Conservation (phyloP, 2,329 filamentous ascomycete species). For the Apiospora marii region DNA sequence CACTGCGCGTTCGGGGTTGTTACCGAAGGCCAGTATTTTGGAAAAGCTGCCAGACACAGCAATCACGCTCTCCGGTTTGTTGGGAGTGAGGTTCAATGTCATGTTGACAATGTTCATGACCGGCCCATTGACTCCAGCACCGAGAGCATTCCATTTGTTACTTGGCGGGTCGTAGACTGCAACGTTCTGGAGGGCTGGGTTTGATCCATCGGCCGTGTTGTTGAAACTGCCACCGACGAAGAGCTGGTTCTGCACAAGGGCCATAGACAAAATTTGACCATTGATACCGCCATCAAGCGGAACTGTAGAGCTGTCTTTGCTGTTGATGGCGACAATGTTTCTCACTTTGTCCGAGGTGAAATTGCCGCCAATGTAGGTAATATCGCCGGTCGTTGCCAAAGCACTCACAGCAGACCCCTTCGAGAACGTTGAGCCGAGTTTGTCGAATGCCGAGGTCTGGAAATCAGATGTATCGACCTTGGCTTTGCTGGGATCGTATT, state of each 20-base stretch:
- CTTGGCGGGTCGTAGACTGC: slow-evolving; percentile 76
- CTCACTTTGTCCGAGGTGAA: slow-evolving; percentile 74
- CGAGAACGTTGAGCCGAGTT: slow-evolving; percentile 75
- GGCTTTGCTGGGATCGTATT: slow-evolving; percentile 76
- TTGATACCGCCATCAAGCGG: slow-evolving; percentile 79
- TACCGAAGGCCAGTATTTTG: slow-evolving; percentile 72
- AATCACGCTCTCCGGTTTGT: slow-evolving; percentile 75
- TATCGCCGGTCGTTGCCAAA: slow-evolving; percentile 70
- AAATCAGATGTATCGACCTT: slow-evolving; percentile 69
- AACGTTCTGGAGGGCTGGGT: slow-evolving; percentile 74
- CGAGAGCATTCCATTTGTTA: slow-evolving; percentile 79
- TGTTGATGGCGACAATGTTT: slow-evolving; percentile 80
- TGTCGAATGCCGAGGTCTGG: slow-evolving; percentile 76
- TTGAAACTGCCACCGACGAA: slow-evolving; percentile 90
- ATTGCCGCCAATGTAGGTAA: slow-evolving; percentile 82
- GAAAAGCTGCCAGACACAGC: slow-evolving; percentile 83
- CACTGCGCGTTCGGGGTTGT: slow-evolving; percentile 66
- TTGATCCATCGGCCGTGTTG: slow-evolving; percentile 69
- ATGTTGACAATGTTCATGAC: slow-evolving; percentile 80
- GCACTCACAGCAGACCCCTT: slow-evolving; percentile 72
- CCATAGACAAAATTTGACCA: slow-evolving; percentile 76
- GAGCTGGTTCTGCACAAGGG: slow-evolving; percentile 69
- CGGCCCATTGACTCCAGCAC: slow-evolving; percentile 83
- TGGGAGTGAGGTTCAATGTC: slow-evolving; percentile 76
- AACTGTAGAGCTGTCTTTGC: slow-evolving; percentile 67